These are phyloP conservation scores for Monosporozyma siamensis DNA, from an alignment of 805 yeast species.

Conservation along the genomic window DNA sequence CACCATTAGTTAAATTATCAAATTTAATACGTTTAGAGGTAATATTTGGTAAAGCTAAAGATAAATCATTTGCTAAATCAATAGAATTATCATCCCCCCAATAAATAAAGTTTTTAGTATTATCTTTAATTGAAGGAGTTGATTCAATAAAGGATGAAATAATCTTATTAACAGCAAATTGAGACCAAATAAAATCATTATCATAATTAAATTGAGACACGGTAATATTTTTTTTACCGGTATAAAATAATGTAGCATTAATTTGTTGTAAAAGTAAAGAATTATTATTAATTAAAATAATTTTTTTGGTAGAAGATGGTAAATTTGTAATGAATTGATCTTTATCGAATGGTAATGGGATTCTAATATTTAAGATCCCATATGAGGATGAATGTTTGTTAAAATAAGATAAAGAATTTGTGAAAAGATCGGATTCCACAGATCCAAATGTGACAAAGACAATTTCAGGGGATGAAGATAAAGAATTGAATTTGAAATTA, in stretches of 20 bases:
- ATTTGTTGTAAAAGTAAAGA: constrained; percentile 54
- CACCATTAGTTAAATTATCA: constrained; percentile 68
- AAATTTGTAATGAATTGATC: constrained; percentile 48
- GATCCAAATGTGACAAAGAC: constrained; percentile 82
- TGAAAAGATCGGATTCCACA: constrained; percentile 48
- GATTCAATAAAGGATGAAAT: constrained; percentile 34
- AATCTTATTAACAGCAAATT: constrained; percentile 41
- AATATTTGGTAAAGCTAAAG: constrained; percentile 46
- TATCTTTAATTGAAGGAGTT: constrained; percentile 10
- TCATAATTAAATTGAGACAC: constrained; percentile 47
- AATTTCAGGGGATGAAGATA: constrained; percentile 43
- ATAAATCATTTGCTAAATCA: constrained; percentile 57
- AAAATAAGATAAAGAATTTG: too few relatives aligned
- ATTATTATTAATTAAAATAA: constrained; percentile 48
- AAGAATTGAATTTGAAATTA: constrained; percentile 51
- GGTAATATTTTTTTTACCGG: constrained; percentile 27
- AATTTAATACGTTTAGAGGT: constrained; percentile 53
- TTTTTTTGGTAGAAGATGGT: constrained; percentile 47
- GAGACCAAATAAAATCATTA: constrained; percentile 47
- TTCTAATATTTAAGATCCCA: constrained; percentile 66
- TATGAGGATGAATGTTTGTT: too few relatives aligned
- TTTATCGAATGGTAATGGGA: constrained; percentile 71
- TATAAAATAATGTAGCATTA: constrained; percentile 56
- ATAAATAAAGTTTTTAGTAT: constrained; percentile 32
- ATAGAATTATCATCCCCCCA: constrained; percentile 63